These are phyloP conservation scores for Canariomyces notabilis DNA, from an alignment of 2,329 filamentous ascomycete genomes.

Conservation along the genomic window DNA sequence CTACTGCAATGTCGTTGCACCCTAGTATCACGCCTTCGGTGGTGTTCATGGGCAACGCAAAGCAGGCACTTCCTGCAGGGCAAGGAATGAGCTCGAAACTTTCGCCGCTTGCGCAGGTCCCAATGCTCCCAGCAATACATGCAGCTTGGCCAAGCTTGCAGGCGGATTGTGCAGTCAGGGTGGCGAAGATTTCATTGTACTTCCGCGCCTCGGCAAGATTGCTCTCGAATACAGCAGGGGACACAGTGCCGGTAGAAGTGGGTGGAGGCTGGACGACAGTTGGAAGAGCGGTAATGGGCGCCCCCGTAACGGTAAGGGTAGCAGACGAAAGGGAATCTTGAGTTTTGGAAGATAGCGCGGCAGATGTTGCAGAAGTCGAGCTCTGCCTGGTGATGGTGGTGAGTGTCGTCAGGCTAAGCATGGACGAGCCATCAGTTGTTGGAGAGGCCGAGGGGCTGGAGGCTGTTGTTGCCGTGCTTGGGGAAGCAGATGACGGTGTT, in stretches of 20 bases:
- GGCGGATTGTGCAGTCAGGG: constrained; percentile 40
- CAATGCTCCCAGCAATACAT: constrained; percentile 48
- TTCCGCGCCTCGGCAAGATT: constrained; percentile 42
- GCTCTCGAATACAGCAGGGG: constrained; percentile 37
- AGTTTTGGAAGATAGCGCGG: constrained; percentile 1
- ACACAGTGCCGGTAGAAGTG: constrained; percentile 35
- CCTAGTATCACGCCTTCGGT: constrained; percentile 44
- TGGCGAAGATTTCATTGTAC: constrained; percentile 45
- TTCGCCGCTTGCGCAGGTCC: constrained; percentile 39
- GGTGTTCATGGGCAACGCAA: constrained; percentile 49
- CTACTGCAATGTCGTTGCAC: constrained; percentile 40
- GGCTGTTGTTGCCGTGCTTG: not conserved
- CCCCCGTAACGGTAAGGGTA: constrained; percentile 33
- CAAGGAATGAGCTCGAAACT: constrained; percentile 40
- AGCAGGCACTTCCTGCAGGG: constrained; percentile 37
- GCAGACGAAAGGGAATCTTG: constrained; percentile 6
- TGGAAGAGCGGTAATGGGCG: constrained; percentile 36
- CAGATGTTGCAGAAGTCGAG: not conserved
- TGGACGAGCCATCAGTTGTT: not conserved
- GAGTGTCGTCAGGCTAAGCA: not conserved
- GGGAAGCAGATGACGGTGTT: not conserved
- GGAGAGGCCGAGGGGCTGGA: not conserved
- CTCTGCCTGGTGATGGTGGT: not conserved
- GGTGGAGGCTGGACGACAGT: constrained; percentile 35
- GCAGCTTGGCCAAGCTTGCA: constrained; percentile 45